A percentile compares a stretch with the other conserved stretches of the same genome.
Conservation (phyloP, 768 basidiomycete genomes). For the Calocybe gangraenosa region DNA sequence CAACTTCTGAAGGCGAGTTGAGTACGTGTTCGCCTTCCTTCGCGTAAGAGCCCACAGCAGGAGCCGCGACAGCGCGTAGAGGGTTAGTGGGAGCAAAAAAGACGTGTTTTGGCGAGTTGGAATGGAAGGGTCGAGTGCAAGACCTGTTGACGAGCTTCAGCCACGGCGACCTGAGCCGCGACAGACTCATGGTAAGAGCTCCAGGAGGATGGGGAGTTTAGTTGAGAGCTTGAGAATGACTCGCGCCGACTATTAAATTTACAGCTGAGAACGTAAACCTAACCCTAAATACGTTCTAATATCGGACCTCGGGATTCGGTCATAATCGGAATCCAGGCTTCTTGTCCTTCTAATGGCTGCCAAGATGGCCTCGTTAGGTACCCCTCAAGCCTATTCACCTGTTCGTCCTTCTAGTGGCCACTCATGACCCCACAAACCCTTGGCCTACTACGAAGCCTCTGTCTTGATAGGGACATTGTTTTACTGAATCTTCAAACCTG, state of each 20-base stretch:
- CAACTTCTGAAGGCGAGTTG: slow-evolving; percentile 92
- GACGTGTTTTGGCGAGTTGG: slow-evolving; percentile 30
- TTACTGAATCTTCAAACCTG: background rate
- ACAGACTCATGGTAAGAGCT: slow-evolving; percentile 32
- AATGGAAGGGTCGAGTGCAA: slow-evolving; percentile 48
- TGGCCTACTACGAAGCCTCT: too few species aligned
- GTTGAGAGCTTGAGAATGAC: slow-evolving; percentile 7
- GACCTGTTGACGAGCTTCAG: slow-evolving; percentile 28
- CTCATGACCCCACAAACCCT: too few species aligned
- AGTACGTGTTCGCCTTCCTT: slow-evolving; percentile 75
- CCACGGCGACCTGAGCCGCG: slow-evolving; percentile 38
- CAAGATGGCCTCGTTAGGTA: too few species aligned
- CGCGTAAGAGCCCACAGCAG: slow-evolving; percentile 67
- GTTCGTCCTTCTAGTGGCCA: too few species aligned
- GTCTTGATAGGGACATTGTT: too few species aligned
- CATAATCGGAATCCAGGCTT: slow-evolving; percentile 6
- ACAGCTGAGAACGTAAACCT: slow-evolving; percentile 1
- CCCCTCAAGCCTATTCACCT: too few species aligned
- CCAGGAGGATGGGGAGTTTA: slow-evolving; percentile 12
- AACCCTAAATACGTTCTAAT: slow-evolving; percentile 10
- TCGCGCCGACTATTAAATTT: slow-evolving; percentile 16
- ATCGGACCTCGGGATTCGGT: slow-evolving; percentile 5
- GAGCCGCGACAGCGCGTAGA: slow-evolving; percentile 65
- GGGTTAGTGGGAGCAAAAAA: slow-evolving; percentile 45
- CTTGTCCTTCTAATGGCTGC: background rate